phyloP scores from a whole-genome alignment of 164 flowering plant species.

The Magnolia officinalis region DNA sequence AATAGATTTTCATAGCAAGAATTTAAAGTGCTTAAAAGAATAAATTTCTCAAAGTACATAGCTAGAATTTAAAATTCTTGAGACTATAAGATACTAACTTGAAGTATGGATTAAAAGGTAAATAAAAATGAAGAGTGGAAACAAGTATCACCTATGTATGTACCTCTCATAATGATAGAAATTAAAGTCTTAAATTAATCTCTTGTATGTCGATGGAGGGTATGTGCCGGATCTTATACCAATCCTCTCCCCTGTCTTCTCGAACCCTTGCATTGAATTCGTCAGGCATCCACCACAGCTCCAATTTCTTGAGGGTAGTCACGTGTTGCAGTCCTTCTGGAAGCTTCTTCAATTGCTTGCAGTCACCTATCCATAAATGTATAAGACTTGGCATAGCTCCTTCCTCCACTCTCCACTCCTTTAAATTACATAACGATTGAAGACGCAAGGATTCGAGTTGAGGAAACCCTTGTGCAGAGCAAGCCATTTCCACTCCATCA shows the following conservation, averaged over 20 bases:
- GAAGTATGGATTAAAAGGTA: too few species aligned
- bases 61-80: too few species aligned
- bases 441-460: neutral
- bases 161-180: too few species aligned
- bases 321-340: conserved; percentile 28
- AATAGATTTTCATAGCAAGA: too few species aligned
- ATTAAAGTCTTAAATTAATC: too few species aligned
- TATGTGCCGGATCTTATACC: neutral
- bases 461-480: neutral
- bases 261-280: neutral
- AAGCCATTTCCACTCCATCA: neutral
- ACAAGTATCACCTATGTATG: too few species aligned
- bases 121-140: too few species aligned
- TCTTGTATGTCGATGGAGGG: neutral
- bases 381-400: conserved; percentile 2
- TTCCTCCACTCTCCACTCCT: conserved; percentile 4
- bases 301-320: conserved; percentile 13
- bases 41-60: too few species aligned
- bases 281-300: neutral
- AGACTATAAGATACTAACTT: too few species aligned
- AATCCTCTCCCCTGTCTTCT: neutral
- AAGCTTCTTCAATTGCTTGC: conserved; percentile 20
- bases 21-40: too few species aligned
- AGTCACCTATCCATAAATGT: neutral
- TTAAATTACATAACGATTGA: neutral